These are phyloP conservation scores for Adansonia madagascariensis DNA, from an alignment of 441 rosid genomes.

Conservation along the genomic window DNA sequence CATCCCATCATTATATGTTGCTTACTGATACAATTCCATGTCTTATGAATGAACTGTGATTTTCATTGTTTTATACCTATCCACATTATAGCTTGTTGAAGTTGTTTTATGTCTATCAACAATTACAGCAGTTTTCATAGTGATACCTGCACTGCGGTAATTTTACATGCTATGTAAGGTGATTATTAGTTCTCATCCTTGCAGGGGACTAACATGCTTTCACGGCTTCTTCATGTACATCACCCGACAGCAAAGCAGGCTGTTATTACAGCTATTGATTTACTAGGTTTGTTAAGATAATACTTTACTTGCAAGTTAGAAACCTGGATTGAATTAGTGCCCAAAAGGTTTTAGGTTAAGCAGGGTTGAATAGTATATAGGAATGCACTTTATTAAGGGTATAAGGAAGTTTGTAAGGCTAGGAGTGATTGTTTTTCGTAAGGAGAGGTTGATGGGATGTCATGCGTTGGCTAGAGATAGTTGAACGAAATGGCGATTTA, in stretches of 20 bases:
- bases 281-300: conserved; percentile 66
- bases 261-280: conserved; percentile 95
- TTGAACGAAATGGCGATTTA: conserved; percentile 16
- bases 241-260: conserved; percentile 97
- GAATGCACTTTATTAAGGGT: conserved; percentile 2
- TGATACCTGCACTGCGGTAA: not conserved
- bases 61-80: conserved; percentile 11
- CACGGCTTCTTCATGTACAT: conserved; percentile 96
- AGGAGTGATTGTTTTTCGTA: conserved; percentile 5
- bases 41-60: not conserved
- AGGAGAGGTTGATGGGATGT: conserved; percentile 15
- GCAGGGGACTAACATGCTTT: conserved; percentile 99
- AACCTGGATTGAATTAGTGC: conserved; percentile 2
- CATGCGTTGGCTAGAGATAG: not conserved
- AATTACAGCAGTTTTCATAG: conserved; percentile 8
- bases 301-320: conserved; percentile 10
- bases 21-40: not conserved
- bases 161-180: conserved; percentile 20
- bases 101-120: conserved; percentile 24
- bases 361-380: not conserved
- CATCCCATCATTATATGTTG: not conserved
- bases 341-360: not conserved
- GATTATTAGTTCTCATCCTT: conserved; percentile 35
- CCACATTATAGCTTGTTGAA: conserved; percentile 13
- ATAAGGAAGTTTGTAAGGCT: conserved; percentile 7